Base-by-base conservation (phyloP, 371 early-diverging fungal species). In the Umbelopsis sp. region DNA sequence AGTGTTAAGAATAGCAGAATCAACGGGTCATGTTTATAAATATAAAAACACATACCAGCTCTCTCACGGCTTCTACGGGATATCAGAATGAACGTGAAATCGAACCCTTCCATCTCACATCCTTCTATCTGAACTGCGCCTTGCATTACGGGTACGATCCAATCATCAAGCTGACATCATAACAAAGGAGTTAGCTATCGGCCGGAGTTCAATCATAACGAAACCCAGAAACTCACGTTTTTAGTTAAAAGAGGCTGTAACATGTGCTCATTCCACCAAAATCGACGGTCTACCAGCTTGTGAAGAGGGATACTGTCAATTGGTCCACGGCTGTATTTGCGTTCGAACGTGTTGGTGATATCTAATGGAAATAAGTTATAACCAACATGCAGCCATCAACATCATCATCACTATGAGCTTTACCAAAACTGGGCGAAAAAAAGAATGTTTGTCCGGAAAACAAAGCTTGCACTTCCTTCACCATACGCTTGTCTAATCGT, bases 201-300 rank as follows among this genome's bases (percentile, higher is more conserved):
- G 64, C 32, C 32, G n/a, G 38, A 32, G 35, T 45, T 12, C 20
- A 20, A 45, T 14, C 24, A 50, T 8, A 44, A 53, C 68, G 70
- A 67, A 20, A 24, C 8, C 25, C 41, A 41, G 41, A 10, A 35
- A 50, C 44, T 77, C 70, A 83, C 82, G 62, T 76, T 62, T 44
- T 77, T 79, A 1, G 70, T 75, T 18, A 81, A 66, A 67, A 89
- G 82, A 44, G 77, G 79, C 53, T 83, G 79, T 16, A 76, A 70
- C 16, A 91, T 66, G 52, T 86, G 82, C 50, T 91, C 89, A 74
- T 90, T 90, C 89, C 89, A 90, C 88, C 88, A 90, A 72, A 89
- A 90, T 5, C 84, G 72, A 10, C 66, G 70, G 65, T 88, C 85
- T 0, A 80, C 76, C 74, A 78, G 66, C 64, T 69, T 70, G 48